Conservation (phyloP, 2,329 filamentous ascomycete species). For the Beauveria asiatica region DNA sequence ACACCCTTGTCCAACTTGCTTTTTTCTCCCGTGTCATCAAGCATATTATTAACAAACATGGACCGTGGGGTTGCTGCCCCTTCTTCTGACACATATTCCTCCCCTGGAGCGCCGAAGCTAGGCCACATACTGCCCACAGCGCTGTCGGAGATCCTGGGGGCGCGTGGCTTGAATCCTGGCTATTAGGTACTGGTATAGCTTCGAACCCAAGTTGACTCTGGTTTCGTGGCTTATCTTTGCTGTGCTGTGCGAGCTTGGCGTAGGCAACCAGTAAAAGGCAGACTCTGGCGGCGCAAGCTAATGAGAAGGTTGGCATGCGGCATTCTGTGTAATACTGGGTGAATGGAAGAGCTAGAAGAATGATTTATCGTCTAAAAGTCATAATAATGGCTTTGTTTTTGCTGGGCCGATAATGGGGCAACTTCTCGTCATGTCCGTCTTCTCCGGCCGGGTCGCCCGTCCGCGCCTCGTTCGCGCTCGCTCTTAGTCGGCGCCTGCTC, state of each 20-base stretch:
- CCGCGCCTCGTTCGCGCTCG: constrained; percentile 8
- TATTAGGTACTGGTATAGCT: background rate
- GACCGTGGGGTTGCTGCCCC: background rate
- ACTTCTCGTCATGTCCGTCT: background rate
- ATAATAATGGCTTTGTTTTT: background rate
- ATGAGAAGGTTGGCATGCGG: background rate
- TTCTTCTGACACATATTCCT: constrained; percentile 9
- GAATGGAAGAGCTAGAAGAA: background rate
- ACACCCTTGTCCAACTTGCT: background rate
- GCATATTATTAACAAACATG: background rate
- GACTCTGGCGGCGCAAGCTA: background rate
- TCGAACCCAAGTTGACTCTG: background rate
- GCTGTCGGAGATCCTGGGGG: background rate
- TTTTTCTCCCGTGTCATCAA: background rate
- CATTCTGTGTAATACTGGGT: background rate
- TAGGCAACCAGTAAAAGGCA: background rate
- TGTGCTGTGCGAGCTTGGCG: too few relatives aligned
- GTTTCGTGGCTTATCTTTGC: background rate
- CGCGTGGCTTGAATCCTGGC: background rate
- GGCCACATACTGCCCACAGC: background rate
- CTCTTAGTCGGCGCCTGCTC: constrained; percentile 9
- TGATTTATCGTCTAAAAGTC: background rate
- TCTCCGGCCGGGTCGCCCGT: constrained; percentile 9
- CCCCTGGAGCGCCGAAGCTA: background rate
- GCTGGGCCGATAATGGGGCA: constrained; percentile 6